These are phyloP conservation scores for Abrus pulchellus DNA, from an alignment of 306 rosid genomes.

Conservation along the genomic window DNA sequence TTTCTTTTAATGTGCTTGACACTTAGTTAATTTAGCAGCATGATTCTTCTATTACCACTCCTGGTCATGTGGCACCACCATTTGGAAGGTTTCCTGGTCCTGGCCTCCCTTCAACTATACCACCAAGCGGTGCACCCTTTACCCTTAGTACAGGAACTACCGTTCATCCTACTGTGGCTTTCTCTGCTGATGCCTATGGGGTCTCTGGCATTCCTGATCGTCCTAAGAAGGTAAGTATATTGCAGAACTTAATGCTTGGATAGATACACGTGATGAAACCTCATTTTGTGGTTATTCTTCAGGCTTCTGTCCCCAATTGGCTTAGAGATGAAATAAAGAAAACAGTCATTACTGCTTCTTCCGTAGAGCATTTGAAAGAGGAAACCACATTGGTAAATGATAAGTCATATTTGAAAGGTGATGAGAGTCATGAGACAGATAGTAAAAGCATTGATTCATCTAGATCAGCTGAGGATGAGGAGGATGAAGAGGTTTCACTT, in stretches of 20 bases:
- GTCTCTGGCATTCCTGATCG: conserved; percentile 84
- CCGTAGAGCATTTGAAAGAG: conserved; percentile 79
- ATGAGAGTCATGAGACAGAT: conserved; percentile 78
- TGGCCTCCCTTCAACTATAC: conserved; percentile 69
- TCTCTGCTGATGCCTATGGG: conserved; percentile 85
- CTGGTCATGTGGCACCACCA: conserved; percentile 72
- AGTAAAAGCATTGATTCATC: conserved; percentile 86
- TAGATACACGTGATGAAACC: conserved; percentile 37
- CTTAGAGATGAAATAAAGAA: conserved; percentile 95
- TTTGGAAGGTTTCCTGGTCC: conserved; percentile 90
- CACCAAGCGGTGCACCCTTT: conserved; percentile 70
- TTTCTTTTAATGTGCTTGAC: conserved; percentile 44
- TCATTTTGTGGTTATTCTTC: conserved; percentile 49
- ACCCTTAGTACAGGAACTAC: conserved; percentile 65
- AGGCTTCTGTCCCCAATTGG: conserved; percentile 99
- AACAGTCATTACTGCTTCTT: conserved; percentile 76
- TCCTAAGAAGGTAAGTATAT: conserved; percentile 82
- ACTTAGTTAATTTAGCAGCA: conserved; percentile 68
- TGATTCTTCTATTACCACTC: conserved; percentile 70
- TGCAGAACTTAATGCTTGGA: conserved; percentile 44
- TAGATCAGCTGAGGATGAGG: conserved; percentile 88
- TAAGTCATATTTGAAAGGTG: conserved; percentile 63
- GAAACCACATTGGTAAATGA: conserved; percentile 60
- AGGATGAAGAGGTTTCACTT: conserved; percentile 88
- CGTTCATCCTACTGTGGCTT: conserved; percentile 68